These are phyloP conservation scores for Mycosphaerella sp. DNA, from an alignment of 2,329 filamentous ascomycete species.

Conservation along the genomic window DNA sequence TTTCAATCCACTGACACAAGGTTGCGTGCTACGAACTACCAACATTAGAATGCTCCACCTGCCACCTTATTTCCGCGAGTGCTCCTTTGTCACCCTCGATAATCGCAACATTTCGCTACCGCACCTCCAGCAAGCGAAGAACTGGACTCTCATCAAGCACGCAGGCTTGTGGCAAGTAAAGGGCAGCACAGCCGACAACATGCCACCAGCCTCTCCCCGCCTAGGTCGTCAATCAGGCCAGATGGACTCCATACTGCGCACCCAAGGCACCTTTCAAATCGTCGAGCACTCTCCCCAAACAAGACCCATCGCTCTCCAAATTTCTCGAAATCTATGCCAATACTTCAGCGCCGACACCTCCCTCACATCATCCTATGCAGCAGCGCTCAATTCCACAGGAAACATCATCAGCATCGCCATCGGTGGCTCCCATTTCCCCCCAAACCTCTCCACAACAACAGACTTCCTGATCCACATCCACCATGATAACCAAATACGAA, in stretches of 20 bases:
- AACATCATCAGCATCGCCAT: constrained; percentile 43
- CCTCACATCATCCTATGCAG: constrained; percentile 31
- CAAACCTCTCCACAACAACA: constrained; percentile 4
- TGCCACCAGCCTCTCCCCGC: constrained; percentile 28
- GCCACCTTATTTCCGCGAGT: constrained; percentile 16
- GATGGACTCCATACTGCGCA: constrained; percentile 50
- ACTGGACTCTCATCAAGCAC: not conserved
- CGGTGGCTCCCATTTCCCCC: constrained; percentile 24
- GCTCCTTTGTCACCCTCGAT: constrained; percentile 18
- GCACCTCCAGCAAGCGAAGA: not conserved
- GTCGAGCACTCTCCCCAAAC: constrained; percentile 29
- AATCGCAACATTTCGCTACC: constrained; percentile 4
- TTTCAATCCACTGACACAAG: constrained; percentile 20
- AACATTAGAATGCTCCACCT: constrained; percentile 37
- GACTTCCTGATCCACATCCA: constrained; percentile 31
- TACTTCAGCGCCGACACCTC: constrained; percentile 51
- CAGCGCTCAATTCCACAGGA: constrained; percentile 28
- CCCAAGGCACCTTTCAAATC: constrained; percentile 42
- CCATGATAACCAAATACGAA: constrained; percentile 2
- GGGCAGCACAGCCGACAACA: not conserved
- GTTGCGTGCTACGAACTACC: constrained; percentile 37
- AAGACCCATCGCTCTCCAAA: constrained; percentile 44
- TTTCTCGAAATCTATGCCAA: constrained; percentile 52
- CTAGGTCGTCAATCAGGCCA: constrained; percentile 46
- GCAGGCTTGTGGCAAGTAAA: constrained; percentile 4